Percentiles rank a stretch among this genome's conserved stretches.
Conservation (phyloP, 2,329 filamentous ascomycete genomes). For the Ceratocystis harringtonii region DNA sequence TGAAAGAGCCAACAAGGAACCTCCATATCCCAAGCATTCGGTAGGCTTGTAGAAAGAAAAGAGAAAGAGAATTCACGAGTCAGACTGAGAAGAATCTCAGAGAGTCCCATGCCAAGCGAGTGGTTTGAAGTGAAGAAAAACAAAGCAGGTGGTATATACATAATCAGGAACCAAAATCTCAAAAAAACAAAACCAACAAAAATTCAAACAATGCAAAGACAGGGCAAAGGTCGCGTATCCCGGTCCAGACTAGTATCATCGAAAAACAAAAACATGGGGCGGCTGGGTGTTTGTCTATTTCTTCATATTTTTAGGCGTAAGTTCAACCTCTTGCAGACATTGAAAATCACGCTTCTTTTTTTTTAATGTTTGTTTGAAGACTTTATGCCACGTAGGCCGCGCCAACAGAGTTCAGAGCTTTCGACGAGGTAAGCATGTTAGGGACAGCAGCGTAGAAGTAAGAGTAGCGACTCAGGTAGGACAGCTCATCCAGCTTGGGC, state of each 20-base stretch:
- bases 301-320: background rate
- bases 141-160: constrained; percentile 19
- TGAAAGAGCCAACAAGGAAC: background rate
- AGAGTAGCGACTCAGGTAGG: constrained; percentile 40
- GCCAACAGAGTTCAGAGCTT: constrained; percentile 33
- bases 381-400: constrained; percentile 30
- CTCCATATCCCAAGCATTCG: background rate
- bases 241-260: background rate
- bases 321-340: too few species aligned
- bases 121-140: constrained; percentile 17
- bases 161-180: constrained; percentile 17
- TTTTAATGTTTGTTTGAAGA: background rate
- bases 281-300: background rate
- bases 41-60: background rate
- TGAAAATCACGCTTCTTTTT: background rate
- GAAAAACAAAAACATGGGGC: background rate
- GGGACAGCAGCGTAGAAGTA: constrained; percentile 37
- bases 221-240: background rate
- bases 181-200: constrained; percentile 13
- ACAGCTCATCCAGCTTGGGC: constrained; percentile 33
- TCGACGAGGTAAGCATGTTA: constrained; percentile 29
- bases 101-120: background rate
- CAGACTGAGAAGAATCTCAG: background rate
- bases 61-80: background rate
- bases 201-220: background rate